Conservation (phyloP, 2,329 filamentous ascomycete species). For the Scorias spongiosa region DNA sequence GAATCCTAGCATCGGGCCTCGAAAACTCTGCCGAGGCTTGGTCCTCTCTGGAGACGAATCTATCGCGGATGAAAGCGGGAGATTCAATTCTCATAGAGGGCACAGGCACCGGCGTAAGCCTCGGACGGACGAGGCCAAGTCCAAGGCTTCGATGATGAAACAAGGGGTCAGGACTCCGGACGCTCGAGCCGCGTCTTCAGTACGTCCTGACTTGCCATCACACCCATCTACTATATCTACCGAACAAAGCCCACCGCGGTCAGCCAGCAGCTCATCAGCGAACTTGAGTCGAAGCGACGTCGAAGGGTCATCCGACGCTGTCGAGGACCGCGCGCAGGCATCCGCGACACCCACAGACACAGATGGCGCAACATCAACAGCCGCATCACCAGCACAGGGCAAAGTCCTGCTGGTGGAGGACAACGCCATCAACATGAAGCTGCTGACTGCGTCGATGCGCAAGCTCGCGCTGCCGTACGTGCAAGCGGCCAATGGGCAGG, state of each 20-base stretch:
- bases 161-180: no score
- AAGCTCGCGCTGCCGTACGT: slow-evolving; percentile 7
- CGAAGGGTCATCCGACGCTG: no score
- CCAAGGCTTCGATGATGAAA: no score
- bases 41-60: not conserved
- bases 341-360: not conserved
- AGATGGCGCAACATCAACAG: not conserved
- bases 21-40: slow-evolving; percentile 8
- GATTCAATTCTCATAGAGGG: not conserved
- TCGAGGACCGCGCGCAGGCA: no score
- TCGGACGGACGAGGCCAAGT: no score
- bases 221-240: no score
- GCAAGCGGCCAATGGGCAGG: slow-evolving; percentile 6
- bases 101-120: not conserved
- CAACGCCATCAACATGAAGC: slow-evolving; percentile 18
- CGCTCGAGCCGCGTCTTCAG: no score
- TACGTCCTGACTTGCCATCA: no score
- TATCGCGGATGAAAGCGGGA: not conserved
- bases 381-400: not conserved
- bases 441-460: slow-evolving; percentile 11
- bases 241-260: no score
- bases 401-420: slow-evolving; percentile 18
- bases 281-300: no score
- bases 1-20: slow-evolving; percentile 7
- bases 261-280: no score